These are phyloP conservation scores for Russula virescens DNA, from an alignment of 768 basidiomycete species.

Conservation along the genomic window DNA sequence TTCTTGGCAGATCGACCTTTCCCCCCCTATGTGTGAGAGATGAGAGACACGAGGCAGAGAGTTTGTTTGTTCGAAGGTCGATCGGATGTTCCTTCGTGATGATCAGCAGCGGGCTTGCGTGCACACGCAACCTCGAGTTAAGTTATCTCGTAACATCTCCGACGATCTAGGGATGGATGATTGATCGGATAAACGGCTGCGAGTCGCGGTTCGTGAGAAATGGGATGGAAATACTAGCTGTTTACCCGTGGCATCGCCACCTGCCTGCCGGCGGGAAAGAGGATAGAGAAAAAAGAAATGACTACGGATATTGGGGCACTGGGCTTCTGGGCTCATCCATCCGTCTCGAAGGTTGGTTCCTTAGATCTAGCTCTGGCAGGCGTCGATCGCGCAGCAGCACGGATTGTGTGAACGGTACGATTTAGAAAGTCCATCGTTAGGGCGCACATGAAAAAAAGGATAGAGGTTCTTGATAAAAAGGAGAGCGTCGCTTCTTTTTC, in stretches of 20 bases:
- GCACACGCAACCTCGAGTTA: background rate
- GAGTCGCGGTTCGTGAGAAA: background rate
- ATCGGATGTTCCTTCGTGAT: conserved; percentile 2
- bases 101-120: conserved; percentile 1
- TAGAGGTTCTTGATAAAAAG: conserved; percentile 9
- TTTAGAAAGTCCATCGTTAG: background rate
- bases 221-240: background rate
- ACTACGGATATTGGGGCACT: background rate
- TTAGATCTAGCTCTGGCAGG: background rate
- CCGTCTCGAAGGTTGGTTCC: too few species aligned
- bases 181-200: conserved; percentile 3
- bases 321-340: background rate
- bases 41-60: conserved; percentile 3
- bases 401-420: background rate
- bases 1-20: background rate
- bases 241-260: conserved; percentile 9
- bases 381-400: background rate
- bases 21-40: background rate
- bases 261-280: background rate
- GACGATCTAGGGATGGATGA: conserved; percentile 6
- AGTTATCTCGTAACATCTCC: background rate
- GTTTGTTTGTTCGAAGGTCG: background rate
- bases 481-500: background rate
- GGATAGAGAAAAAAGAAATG: background rate
- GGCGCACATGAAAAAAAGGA: background rate